Percentiles rank a stretch among this genome's conserved stretches.
Evolutionary conservation across 2,329 filamentous ascomycete species (phyloP).

Genomic region (Ambrosiella xylebori): DNA sequence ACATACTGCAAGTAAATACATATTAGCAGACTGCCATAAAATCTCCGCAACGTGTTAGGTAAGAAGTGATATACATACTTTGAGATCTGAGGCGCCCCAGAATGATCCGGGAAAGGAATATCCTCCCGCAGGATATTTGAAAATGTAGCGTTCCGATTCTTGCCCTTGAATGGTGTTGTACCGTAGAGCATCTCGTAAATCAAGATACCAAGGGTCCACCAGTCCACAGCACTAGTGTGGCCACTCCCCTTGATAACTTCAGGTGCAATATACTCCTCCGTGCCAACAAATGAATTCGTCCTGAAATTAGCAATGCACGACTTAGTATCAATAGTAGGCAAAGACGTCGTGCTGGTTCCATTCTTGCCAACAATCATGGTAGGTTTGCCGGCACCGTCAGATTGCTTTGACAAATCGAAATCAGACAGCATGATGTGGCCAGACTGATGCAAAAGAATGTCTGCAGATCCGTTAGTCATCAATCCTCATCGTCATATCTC

Average conservation of each 20-base stretch:
- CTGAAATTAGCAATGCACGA: slow-evolving; percentile 97
- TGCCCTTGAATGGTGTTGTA: slow-evolving; percentile 97
- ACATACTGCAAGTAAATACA: slow-evolving; percentile 43
- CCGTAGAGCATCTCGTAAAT: slow-evolving; percentile 99
- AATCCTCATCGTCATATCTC: not conserved
- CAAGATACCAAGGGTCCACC: slow-evolving; percentile 95
- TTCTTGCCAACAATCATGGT: slow-evolving; percentile 94
- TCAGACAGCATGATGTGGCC: slow-evolving; percentile 99
- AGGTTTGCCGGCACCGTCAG: slow-evolving; percentile 82
- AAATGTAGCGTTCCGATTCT: slow-evolving; percentile 96
- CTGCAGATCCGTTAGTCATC: slow-evolving; percentile 27
- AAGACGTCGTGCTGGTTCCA: slow-evolving; percentile 66
- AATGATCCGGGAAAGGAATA: slow-evolving; percentile 84
- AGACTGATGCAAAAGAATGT: slow-evolving; percentile 96
- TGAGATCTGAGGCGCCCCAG: slow-evolving; percentile 67
- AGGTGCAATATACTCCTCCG: slow-evolving; percentile 95
- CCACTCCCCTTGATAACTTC: slow-evolving; percentile 98
- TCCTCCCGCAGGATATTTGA: slow-evolving; percentile 93
- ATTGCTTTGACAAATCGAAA: slow-evolving; percentile 97
- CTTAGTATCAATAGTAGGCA: slow-evolving; percentile 96
- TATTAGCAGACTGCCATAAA: not conserved
- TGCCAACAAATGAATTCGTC: slow-evolving; percentile 96
- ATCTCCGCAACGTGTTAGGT: slow-evolving; percentile 5
- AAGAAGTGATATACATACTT: slow-evolving; percentile 46
- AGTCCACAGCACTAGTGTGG: slow-evolving; percentile 95